These are phyloP conservation scores for Lentinula guzmanii DNA, from an alignment of 768 basidiomycete genomes.

Conservation along the genomic window DNA sequence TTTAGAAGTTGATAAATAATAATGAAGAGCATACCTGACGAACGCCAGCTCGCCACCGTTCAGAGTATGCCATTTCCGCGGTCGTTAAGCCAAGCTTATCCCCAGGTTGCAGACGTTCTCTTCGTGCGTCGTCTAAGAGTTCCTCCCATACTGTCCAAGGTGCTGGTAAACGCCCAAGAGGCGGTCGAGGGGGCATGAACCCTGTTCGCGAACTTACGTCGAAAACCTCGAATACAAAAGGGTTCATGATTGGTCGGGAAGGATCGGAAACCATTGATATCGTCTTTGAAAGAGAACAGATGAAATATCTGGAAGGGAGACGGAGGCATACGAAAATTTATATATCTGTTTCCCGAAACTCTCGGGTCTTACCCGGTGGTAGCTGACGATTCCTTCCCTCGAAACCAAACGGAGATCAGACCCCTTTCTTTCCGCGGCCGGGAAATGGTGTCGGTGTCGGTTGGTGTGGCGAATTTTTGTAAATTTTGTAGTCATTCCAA, in stretches of 20 bases:
- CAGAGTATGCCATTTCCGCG: constrained; percentile 37
- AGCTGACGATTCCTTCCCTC: not conserved
- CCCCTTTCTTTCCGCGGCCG: not conserved
- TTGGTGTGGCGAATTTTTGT: not conserved
- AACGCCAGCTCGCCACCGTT: constrained; percentile 20
- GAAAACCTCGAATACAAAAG: constrained; percentile 79
- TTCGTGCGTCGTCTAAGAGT: constrained; percentile 46
- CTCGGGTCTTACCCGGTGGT: constrained; percentile 1
- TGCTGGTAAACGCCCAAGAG: constrained; percentile 53
- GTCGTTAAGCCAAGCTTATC: constrained; percentile 39
- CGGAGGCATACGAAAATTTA: not conserved
- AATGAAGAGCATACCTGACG: constrained; percentile 29
- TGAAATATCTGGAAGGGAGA: not conserved
- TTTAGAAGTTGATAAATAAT: not conserved
- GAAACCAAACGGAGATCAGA: not conserved
- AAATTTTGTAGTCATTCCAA: too few relatives aligned
- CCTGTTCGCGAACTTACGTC: constrained; percentile 89
- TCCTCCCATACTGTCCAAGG: constrained; percentile 60
- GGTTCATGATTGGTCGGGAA: constrained; percentile 22
- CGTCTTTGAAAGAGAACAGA: not conserved
- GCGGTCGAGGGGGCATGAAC: constrained; percentile 84
- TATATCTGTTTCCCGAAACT: not conserved
- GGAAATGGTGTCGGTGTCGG: not conserved
- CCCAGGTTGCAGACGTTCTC: constrained; percentile 48
- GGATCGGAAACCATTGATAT: not conserved